Base-by-base conservation (phyloP, 495 filamentous ascomycete species). In the Trichoderma gamsii region DNA sequence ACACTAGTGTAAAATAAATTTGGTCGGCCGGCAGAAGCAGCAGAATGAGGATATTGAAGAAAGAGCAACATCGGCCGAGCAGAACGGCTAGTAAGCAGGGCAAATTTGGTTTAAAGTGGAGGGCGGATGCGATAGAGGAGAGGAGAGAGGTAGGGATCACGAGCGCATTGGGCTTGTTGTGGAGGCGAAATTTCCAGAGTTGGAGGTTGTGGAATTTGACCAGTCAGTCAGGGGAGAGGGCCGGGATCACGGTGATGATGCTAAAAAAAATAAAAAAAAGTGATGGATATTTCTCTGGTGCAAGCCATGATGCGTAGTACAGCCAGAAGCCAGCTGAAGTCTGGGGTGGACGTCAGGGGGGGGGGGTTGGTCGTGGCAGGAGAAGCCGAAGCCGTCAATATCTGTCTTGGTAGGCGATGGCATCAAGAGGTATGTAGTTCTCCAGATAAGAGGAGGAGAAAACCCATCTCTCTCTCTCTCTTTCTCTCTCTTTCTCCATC, bases 141-240 rank as follows among this genome's bases (percentile, higher is more conserved):
- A 29, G 56, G 56, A 25, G 11, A 29, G 18, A 21, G 56, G 56
- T n/a, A 61, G 56, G 56, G 56, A 29, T 61, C n/a, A 12, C 23
- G 12, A 9, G 56, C 15, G 56, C 15, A 25, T n/a, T 61, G 56
- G 56, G 56, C 56, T n/a, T 61, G 56, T n/a, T 61, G 56, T 61
- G 56, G 56, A 61, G 56, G 56, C 56, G 56, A 61, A 61, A 61
- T 61, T 61, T 61, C 56, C 6, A 61, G 56, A 61, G 27, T 38
- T 38, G 35, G 35, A 38, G 35, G 35, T 38, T 5, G 35, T 38
- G 35, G 35, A 38, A 38, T 38, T 38, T 38, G 35, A 38, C 35
- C 35, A 38, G 35, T 38, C 35, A 38, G 35, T 38, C 35, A 61
- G 56, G 56, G 16, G 23, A 61, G 27, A 25, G 27, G 51, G 44